Evolutionary conservation across 345 rosid genomes (phyloP).

Genomic region (Psidium friedrichsthalianum): DNA sequence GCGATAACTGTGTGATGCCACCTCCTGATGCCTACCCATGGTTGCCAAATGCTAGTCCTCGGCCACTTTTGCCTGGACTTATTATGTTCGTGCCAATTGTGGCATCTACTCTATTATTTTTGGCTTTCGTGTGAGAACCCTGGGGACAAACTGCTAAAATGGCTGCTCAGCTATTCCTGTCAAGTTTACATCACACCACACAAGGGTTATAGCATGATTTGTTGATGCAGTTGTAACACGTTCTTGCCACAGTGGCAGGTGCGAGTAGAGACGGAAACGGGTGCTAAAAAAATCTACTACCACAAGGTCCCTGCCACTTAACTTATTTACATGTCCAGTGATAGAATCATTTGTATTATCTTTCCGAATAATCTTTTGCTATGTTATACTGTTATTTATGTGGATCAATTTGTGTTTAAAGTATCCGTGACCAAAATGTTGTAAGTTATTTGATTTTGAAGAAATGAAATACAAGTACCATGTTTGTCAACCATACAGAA

Average conservation of each 20-base stretch:
- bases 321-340: not conserved
- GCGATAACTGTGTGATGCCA: conserved; percentile 42
- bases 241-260: not conserved
- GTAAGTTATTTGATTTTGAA: not conserved
- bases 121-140: conserved; percentile 19
- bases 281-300: not conserved
- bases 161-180: not conserved
- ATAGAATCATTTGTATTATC: not conserved
- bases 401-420: not conserved
- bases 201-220: not conserved
- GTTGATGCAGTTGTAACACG: not conserved
- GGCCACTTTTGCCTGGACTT: not conserved
- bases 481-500: not conserved
- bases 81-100: not conserved
- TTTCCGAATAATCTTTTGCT: not conserved
- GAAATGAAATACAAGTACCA: not conserved
- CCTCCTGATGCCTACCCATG: conserved; percentile 40
- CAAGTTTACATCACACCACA: not conserved
- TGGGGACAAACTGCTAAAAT: conserved; percentile 1
- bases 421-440: not conserved
- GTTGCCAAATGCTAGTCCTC: conserved; percentile 27
- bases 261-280: not conserved
- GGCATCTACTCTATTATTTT: conserved; percentile 14
- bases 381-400: not conserved
- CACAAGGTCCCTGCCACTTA: not conserved